These are phyloP conservation scores for Puccinellia tenuiflora DNA, from an alignment of 176 grass and related monocot genomes.

Conservation along the genomic window DNA sequence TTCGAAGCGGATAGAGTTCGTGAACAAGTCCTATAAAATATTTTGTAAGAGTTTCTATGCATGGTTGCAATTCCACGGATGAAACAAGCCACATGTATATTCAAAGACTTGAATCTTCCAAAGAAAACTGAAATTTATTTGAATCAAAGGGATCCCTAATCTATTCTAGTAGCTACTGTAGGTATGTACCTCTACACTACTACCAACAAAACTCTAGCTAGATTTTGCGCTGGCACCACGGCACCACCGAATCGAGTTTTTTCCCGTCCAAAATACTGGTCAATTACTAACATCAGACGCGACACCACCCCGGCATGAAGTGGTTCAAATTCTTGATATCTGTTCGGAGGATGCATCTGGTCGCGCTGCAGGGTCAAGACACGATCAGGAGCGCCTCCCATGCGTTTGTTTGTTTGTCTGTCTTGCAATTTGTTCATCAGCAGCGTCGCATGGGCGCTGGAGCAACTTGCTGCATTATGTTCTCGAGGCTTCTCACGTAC, in stretches of 20 bases:
- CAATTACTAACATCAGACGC: neutral
- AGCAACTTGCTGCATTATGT: conserved; percentile 24
- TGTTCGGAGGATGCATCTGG: neutral
- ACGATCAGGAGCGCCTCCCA: neutral
- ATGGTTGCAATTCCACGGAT: neutral
- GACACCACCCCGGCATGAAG: neutral
- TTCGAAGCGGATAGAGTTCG: neutral
- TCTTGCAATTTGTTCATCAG: neutral
- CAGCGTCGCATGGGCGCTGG: conserved; percentile 8
- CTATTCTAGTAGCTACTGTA: no score
- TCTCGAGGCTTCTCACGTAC: neutral
- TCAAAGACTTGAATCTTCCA: neutral
- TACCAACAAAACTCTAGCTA: neutral
- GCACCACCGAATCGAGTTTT: no score
- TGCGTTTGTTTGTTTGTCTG: neutral
- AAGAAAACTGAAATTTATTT: neutral
- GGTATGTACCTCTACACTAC: rapidly evolving
- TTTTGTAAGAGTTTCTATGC: neutral
- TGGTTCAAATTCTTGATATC: neutral
- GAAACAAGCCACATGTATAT: neutral
- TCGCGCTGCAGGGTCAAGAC: neutral
- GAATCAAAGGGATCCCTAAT: no score
- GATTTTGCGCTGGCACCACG: neutral
- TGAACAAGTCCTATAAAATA: neutral
- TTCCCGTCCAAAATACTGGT: neutral